phyloP scores from a whole-genome alignment of 225 moss, liverwort and hornwort genomes.

The Takakia lepidozioides region DNA sequence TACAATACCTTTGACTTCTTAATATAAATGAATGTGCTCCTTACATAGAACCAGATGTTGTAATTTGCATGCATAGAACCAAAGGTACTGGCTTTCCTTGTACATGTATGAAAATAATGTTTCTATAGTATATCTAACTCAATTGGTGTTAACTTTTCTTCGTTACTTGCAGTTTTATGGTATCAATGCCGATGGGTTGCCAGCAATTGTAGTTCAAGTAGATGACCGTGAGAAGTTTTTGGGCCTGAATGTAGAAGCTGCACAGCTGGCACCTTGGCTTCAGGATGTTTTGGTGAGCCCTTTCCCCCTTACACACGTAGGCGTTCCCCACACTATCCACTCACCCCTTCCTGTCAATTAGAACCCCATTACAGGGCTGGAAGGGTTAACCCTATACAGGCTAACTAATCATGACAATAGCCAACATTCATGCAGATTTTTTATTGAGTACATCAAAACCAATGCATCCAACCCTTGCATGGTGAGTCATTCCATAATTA shows the following conservation, averaged over 20 bases:
- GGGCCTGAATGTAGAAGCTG: slow-evolving; percentile 31
- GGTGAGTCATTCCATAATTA: no score
- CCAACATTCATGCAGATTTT: no score
- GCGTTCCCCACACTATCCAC: no score
- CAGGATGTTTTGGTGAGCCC: slow-evolving; percentile 66
- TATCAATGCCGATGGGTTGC: slow-evolving; percentile 42
- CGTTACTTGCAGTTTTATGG: slow-evolving; percentile 68
- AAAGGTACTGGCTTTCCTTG: background rate
- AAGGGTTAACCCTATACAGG: no score
- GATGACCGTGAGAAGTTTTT: slow-evolving; percentile 48
- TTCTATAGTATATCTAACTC: background rate
- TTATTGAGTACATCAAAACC: no score
- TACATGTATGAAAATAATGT: background rate
- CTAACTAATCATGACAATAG: no score
- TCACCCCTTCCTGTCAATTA: no score
- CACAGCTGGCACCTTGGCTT: slow-evolving; percentile 58
- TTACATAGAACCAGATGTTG: background rate
- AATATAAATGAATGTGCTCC: no score
- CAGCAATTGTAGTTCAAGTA: slow-evolving; percentile 72
- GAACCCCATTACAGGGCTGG: no score
- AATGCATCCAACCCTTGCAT: no score
- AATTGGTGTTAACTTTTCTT: background rate
- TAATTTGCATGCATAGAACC: background rate
- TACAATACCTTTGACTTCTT: no score
- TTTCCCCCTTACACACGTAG: no score